Evolutionary conservation across 225 moss, liverwort and hornwort genomes (phyloP).

Genomic region (Anthoceros angustus): DNA sequence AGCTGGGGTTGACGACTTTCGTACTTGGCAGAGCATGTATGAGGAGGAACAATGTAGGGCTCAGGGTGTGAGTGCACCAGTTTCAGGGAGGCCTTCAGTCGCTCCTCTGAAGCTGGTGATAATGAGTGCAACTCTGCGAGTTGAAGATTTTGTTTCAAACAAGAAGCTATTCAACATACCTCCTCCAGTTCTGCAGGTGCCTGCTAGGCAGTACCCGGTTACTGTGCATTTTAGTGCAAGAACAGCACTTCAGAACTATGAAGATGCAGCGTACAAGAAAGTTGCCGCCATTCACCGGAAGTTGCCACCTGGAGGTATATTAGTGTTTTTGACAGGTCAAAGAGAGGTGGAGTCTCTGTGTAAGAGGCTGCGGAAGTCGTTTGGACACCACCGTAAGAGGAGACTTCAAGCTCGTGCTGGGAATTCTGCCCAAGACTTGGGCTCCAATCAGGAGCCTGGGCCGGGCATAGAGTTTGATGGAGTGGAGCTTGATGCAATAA

Average conservation of each 20-base stretch:
- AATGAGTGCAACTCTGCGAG: conserved; percentile 97
- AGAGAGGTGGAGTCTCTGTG: conserved; percentile 86
- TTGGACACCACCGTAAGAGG: conserved; percentile 15
- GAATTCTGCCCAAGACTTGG: not conserved
- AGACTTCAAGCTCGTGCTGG: conserved; percentile 16
- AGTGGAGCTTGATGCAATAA: conserved; percentile 53
- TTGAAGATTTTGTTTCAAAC: conserved; percentile 88
- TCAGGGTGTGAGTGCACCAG: not conserved
- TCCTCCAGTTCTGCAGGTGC: conserved; percentile 70
- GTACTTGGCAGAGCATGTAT: conserved; percentile 27
- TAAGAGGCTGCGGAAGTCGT: conserved; percentile 48
- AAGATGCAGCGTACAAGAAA: conserved; percentile 67
- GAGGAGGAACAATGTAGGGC: conserved; percentile 17
- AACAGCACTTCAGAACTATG: conserved; percentile 77
- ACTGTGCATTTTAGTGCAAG: conserved; percentile 81
- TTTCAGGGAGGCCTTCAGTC: conserved; percentile 8
- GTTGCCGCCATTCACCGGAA: conserved; percentile 86
- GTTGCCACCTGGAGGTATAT: conserved; percentile 85
- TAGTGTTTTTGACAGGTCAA: conserved; percentile 95
- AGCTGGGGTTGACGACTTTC: not conserved
- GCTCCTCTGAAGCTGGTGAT: conserved; percentile 36
- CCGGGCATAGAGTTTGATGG: conserved; percentile 32
- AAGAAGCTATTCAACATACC: conserved; percentile 52
- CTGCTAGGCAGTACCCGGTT: conserved; percentile 85
- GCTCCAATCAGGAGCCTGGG: conserved; percentile 5